Evolutionary conservation across 139 green algal genomes (phyloP).

Genomic region (Asterochloris erici): DNA sequence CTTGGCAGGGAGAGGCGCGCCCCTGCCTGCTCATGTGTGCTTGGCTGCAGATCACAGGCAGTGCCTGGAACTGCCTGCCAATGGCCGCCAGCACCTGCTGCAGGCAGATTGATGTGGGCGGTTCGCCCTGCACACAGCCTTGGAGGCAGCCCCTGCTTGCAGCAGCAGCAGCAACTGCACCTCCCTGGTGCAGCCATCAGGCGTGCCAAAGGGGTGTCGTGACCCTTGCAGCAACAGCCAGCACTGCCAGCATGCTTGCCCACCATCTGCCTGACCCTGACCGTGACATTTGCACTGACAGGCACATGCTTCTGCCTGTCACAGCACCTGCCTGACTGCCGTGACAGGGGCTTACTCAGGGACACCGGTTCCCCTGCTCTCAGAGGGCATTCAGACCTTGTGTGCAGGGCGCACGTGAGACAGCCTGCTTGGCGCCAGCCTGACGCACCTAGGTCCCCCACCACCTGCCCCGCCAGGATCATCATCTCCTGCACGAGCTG

Average conservation of each 20-base stretch:
- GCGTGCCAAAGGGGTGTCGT: too few relatives aligned
- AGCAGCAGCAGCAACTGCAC: too few relatives aligned
- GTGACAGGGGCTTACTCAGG: not conserved
- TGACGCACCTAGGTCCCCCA: conserved; percentile 41
- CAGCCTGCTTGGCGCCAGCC: not conserved
- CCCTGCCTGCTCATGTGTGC: not conserved
- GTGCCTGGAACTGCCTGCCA: not conserved
- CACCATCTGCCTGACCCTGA: not conserved
- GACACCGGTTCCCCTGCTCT: not conserved
- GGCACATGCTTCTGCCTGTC: not conserved
- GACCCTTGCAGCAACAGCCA: too few relatives aligned
- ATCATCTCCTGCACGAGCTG: conserved; percentile 84
- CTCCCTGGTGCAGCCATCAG: too few relatives aligned
- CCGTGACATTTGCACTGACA: not conserved
- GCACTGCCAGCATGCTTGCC: too few relatives aligned
- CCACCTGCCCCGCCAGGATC: conserved; percentile 75
- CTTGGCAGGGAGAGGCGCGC: not conserved
- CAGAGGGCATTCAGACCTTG: not conserved
- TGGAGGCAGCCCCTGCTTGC: not conserved
- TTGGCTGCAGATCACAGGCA: not conserved
- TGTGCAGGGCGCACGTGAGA: not conserved
- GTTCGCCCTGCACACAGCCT: not conserved
- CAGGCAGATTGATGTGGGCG: not conserved
- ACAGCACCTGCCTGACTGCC: not conserved
- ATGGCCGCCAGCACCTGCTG: not conserved